Evolutionary conservation across 805 yeast species (phyloP), one percentile per base, ranked within the genome.

Genomic region (Saturnispora bothae): DNA sequence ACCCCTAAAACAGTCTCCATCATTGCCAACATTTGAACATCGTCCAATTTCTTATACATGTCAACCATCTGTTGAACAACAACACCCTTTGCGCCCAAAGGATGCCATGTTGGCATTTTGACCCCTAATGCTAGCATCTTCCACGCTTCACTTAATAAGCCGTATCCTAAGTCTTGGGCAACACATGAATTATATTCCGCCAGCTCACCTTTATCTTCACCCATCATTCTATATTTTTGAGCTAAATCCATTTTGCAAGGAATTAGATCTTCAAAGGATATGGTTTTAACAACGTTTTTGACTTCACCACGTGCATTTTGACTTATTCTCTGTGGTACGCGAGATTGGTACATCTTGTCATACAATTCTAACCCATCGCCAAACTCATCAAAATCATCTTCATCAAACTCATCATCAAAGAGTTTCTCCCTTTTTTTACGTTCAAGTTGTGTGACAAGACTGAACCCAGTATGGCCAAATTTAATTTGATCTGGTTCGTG

Each of bases 21-120:
- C 85, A 83, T 82, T 1, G 94, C 95, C 18, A 88, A 61, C 95
- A 89, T 84, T 55, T 89, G 96, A 20, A 84, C 59, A 50, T 89
- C 80, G 2, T 78, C 75, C 30, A 65, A 51, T 25, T 50, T 59
- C 48, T 79, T 92, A 52, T 78, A 85, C 48, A 78, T 78, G 1
- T 55, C 51, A 50, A 88, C 64, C 28, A 85, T 62, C 42, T 74
- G 72, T 19, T 66, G 66, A 0, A 84, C 65, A 8, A 37, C 18
- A 5, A 19, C 12, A 4, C 40, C 40, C 23, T 37, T 31, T 4
- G 25, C 23, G 1, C 94, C 95, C 53, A 79, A 71, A 0, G 86
- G 88, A 53, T 83, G 94, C 4, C 70, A 59, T 4, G 39, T 22
- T 3, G 39, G 28, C 15, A 45, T 22, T 19, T 36, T 41, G 33